These are phyloP conservation scores for Hyphopichia pseudoburtonii DNA, from an alignment of 1,139 yeast genomes.

Conservation along the genomic window DNA sequence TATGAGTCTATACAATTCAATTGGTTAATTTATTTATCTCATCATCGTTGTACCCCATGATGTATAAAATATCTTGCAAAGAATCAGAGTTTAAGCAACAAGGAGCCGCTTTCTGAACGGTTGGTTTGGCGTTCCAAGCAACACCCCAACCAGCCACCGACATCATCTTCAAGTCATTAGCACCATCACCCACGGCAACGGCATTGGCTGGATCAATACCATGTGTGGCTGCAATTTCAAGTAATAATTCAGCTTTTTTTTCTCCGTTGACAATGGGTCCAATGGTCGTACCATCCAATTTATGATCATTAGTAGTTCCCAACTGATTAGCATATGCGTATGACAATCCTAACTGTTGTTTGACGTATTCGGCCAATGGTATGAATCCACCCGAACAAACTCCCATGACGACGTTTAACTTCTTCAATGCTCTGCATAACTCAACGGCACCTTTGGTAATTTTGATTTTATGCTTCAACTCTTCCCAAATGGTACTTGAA, in stretches of 20 bases:
- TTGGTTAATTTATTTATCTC: constrained; percentile 39
- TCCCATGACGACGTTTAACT: constrained; percentile 67
- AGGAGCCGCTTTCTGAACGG: constrained; percentile 82
- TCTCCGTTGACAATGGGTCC: constrained; percentile 89
- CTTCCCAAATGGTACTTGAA: constrained; percentile 72
- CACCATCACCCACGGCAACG: constrained; percentile 96
- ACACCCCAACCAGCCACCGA: constrained; percentile 87
- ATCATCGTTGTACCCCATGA: constrained; percentile 69
- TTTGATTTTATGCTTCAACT: constrained; percentile 63
- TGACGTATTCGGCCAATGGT: constrained; percentile 79
- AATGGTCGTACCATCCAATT: constrained; percentile 51
- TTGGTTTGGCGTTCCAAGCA: constrained; percentile 97
- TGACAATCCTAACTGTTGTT: constrained; percentile 67
- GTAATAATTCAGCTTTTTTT: constrained; percentile 72
- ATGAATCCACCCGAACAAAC: constrained; percentile 95
- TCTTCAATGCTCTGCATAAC: constrained; percentile 61
- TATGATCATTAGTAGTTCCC: constrained; percentile 52
- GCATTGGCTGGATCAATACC: constrained; percentile 54
- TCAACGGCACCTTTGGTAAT: constrained; percentile 84
- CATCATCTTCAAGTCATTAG: constrained; percentile 95
- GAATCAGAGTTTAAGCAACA: constrained; percentile 70
- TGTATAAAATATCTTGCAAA: constrained; percentile 72
- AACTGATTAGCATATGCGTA: constrained; percentile 86
- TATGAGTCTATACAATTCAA: constrained; percentile 1
- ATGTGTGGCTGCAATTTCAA: constrained; percentile 65